These are phyloP conservation scores for Ettlia oleoabundans DNA, from an alignment of 139 green algal species.

Conservation along the genomic window DNA sequence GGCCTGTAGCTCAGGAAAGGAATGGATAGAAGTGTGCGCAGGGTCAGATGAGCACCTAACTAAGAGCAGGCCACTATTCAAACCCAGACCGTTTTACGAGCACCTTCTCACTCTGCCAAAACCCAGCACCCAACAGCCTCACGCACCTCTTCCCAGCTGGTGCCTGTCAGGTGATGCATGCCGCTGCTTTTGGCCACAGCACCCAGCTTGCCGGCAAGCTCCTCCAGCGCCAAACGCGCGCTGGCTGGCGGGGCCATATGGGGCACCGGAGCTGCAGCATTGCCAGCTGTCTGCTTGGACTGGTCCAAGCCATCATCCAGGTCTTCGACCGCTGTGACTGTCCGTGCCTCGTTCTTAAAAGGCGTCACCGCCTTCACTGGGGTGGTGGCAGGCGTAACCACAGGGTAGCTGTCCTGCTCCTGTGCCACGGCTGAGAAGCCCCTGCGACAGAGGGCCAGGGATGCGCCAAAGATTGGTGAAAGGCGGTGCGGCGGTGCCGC, in stretches of 20 bases:
- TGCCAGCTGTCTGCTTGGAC: not conserved
- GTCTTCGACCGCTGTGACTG: no score
- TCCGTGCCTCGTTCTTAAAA: not conserved
- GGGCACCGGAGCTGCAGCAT: not conserved
- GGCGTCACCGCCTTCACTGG: slow-evolving; percentile 1
- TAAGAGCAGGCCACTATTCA: no score
- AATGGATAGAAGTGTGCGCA: not conserved
- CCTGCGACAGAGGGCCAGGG: not conserved
- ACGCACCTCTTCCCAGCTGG: slow-evolving; percentile 17
- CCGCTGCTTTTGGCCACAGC: not conserved
- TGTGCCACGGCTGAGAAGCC: not conserved
- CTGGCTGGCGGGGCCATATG: not conserved
- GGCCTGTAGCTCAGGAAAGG: not conserved
- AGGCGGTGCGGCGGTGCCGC: no score
- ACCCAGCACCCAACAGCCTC: not conserved
- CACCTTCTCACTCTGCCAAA: no score
- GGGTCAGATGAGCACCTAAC: no score
- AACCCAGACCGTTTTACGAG: no score
- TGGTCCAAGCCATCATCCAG: no score
- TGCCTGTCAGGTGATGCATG: no score
- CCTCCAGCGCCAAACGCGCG: not conserved
- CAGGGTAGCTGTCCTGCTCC: not conserved
- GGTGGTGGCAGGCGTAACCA: not conserved
- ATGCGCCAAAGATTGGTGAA: no score
- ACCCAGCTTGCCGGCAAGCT: not conserved